Evolutionary conservation across 1,139 yeast species (phyloP).

Genomic region (Taiozyma sp.): DNA sequence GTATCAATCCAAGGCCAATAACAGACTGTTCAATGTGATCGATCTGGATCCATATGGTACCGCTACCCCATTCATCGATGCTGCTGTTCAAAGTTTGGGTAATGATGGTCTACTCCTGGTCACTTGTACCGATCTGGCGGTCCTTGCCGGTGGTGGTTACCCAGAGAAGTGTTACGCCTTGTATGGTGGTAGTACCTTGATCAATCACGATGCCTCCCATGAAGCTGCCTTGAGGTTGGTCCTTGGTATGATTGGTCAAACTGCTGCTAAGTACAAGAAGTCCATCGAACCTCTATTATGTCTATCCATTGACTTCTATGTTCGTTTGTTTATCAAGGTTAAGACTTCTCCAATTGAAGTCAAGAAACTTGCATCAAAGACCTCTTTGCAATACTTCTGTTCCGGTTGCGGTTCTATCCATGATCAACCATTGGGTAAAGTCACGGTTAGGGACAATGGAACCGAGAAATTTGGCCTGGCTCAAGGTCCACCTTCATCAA

Average conservation of each 20-base stretch:
- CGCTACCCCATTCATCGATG: conserved; percentile 90
- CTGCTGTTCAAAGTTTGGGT: conserved; percentile 75
- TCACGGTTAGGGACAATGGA: conserved; percentile 35
- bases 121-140: conserved; percentile 96
- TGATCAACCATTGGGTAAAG: conserved; percentile 72
- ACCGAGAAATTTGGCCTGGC: conserved; percentile 49
- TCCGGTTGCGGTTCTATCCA: conserved; percentile 78
- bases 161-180: conserved; percentile 95
- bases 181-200: conserved; percentile 88
- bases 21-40: conserved; percentile 65
- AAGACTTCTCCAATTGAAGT: conserved; percentile 76
- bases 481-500: conserved; percentile 47
- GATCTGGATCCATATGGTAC: conserved; percentile 98
- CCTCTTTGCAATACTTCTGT: conserved; percentile 81
- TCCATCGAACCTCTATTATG: conserved; percentile 82
- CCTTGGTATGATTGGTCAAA: conserved; percentile 64
- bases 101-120: conserved; percentile 84
- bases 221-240: conserved; percentile 90
- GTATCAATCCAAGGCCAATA: conserved; percentile 46
- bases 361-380: conserved; percentile 65
- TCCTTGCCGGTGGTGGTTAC: conserved; percentile 90
- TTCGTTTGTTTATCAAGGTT: conserved; percentile 77
- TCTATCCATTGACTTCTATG: conserved; percentile 87
- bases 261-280: conserved; percentile 88
- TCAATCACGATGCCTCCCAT: conserved; percentile 70